These are phyloP conservation scores for Austroboletus olivaceoglutinosus DNA, from an alignment of 1,284 basidiomycete genomes.

Conservation along the genomic window DNA sequence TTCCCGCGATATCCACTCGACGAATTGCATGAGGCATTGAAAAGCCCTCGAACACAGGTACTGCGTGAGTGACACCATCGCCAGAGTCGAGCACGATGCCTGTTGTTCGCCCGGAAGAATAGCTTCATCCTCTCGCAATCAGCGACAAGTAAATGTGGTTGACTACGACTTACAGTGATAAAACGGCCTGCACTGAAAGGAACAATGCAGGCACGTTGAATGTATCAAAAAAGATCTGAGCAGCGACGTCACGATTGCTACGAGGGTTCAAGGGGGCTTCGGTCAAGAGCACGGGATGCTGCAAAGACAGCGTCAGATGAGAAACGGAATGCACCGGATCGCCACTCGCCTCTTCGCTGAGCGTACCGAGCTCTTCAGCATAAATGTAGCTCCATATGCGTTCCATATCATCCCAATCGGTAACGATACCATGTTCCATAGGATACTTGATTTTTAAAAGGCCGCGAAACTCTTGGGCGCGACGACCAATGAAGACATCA, in stretches of 20 bases:
- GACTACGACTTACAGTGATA: slow-evolving; percentile 74
- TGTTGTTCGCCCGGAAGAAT: slow-evolving; percentile 98
- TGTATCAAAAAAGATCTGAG: slow-evolving; percentile 98
- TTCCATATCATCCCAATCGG: slow-evolving; percentile 99
- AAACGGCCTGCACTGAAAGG: slow-evolving; percentile 95
- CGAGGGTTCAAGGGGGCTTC: slow-evolving; percentile 95
- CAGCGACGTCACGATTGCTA: slow-evolving; percentile 90
- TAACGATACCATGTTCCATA: slow-evolving; percentile 95
- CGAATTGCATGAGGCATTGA: slow-evolving; percentile 98
- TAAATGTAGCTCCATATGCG: slow-evolving; percentile 98
- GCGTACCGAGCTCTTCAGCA: slow-evolving; percentile 87
- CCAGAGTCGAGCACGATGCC: slow-evolving; percentile 99
- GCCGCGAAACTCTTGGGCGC: slow-evolving; percentile 92
- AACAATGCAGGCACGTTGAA: slow-evolving; percentile 99
- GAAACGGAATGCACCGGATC: neutral
- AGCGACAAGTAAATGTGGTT: slow-evolving; percentile 1
- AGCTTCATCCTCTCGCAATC: slow-evolving; percentile 52
- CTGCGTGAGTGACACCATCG: slow-evolving; percentile 98
- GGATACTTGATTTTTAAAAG: slow-evolving; percentile 96
- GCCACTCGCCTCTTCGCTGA: slow-evolving; percentile 86
- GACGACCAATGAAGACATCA: slow-evolving; percentile 89
- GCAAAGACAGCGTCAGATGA: slow-evolving; percentile 19
- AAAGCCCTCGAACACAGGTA: slow-evolving; percentile 99
- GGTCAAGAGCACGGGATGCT: slow-evolving; percentile 96
- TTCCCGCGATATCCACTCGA: slow-evolving; percentile 92